A percentile compares a stretch with the other conserved stretches of the same genome.
Conservation (phyloP, 1,284 basidiomycete species). For the Paramarasmius palmivorus region DNA sequence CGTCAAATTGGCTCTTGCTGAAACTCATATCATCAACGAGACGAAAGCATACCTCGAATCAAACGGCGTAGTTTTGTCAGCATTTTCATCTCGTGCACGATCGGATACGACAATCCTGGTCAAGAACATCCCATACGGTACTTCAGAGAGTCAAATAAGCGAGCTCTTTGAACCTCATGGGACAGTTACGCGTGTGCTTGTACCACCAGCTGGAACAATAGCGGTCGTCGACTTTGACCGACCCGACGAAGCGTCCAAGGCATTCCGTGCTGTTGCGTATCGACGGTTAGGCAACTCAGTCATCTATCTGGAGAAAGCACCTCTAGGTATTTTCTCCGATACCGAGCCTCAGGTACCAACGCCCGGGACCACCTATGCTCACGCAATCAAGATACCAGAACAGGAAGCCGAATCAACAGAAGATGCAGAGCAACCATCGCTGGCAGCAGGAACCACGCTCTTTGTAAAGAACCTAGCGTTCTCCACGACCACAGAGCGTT, state of each 20-base stretch:
- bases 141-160: constrained; percentile 71
- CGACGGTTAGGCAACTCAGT: constrained; percentile 87
- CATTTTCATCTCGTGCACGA: constrained; percentile 55
- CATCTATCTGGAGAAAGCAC: constrained; percentile 93
- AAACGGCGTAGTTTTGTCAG: constrained; percentile 64
- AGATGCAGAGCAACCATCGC: constrained; percentile 37
- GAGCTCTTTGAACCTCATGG: constrained; percentile 84
- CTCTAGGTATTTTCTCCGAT: constrained; percentile 73
- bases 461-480: constrained; percentile 96
- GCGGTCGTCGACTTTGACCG: constrained; percentile 89
- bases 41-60: constrained; percentile 88
- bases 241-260: constrained; percentile 68
- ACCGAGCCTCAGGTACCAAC: constrained; percentile 21
- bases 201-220: constrained; percentile 93
- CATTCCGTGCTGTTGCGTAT: constrained; percentile 86
- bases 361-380: constrained; percentile 28
- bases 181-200: constrained; percentile 72
- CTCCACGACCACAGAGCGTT: constrained; percentile 78
- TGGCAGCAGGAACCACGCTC: constrained; percentile 79
- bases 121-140: constrained; percentile 97
- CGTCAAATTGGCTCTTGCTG: constrained; percentile 93
- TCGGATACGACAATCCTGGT: constrained; percentile 89
- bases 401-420: constrained; percentile 30
- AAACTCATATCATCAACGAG: constrained; percentile 95
- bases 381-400: constrained; percentile 47